These are phyloP conservation scores for Starmera caribaea DNA, from an alignment of 805 yeast species.

Conservation along the genomic window DNA sequence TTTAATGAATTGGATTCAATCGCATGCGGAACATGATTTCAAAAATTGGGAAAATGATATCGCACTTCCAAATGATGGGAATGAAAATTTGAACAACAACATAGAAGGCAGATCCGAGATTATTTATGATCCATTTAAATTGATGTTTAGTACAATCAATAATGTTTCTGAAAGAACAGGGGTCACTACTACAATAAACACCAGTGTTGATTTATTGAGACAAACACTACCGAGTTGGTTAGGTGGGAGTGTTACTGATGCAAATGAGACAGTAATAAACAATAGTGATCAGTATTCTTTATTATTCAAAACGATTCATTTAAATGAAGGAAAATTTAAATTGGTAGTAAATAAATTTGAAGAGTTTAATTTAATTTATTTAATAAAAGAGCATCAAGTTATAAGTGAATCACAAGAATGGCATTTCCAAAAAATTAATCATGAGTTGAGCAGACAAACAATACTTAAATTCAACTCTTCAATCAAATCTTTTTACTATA, in stretches of 20 bases:
- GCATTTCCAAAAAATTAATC: neutral
- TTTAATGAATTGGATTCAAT: slow-evolving; percentile 14
- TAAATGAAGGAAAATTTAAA: neutral
- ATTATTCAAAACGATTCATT: neutral
- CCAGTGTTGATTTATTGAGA: slow-evolving; percentile 11
- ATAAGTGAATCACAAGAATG: neutral
- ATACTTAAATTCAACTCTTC: too few species aligned
- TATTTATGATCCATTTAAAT: slow-evolving; percentile 20
- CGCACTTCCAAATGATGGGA: slow-evolving; percentile 12
- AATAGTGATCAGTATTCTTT: neutral
- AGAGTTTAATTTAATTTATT: neutral
- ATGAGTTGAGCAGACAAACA: neutral
- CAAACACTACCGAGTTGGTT: too few species aligned
- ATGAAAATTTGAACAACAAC: slow-evolving; percentile 1
- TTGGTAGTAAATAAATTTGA: neutral
- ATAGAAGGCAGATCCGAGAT: slow-evolving; percentile 6
- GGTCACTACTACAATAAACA: slow-evolving; percentile 12
- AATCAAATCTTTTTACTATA: too few species aligned
- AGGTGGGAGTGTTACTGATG: too few species aligned
- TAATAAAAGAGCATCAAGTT: neutral
- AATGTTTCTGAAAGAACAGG: slow-evolving; percentile 14
- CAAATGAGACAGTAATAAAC: too few species aligned
- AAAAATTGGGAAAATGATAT: slow-evolving; percentile 17
- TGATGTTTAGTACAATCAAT: slow-evolving; percentile 12
- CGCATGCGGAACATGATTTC: slow-evolving; percentile 9